Evolutionary conservation across 2,329 filamentous ascomycete genomes (phyloP), one percentile per base, ranked within the genome.

Genomic region (Magnaporthales sp.): DNA sequence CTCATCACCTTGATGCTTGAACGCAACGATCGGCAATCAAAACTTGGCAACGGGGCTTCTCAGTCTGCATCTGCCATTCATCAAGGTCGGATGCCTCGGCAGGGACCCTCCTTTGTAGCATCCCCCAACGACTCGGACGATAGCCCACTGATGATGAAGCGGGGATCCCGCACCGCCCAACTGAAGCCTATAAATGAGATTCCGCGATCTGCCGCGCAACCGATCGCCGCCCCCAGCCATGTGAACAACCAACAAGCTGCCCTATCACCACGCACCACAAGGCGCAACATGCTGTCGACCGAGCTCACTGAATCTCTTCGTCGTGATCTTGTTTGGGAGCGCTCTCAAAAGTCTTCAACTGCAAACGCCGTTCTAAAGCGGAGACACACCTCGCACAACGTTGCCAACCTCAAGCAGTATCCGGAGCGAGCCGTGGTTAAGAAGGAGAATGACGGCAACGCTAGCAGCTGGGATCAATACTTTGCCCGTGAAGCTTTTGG

Each of bases 281-380:
- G 95, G 65, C 87, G 93, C 68, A 96, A 97, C 78, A 99, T 99
- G 95, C 85, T 99, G 67, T 90, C 92, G 9, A 96, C 92, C 0
- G 95, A 99, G 80, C 82, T 99, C 66, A 97, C 94, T 2, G 93
- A 97, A 76, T 96, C 92, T 26, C 87, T 99, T 3, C 88, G 95
- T 26, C 91, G 93, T 72, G 91, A 97, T 73, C 88, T 99, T 19
- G 85, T 98, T 19, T 96, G 92, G 91, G 95, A 99, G 77, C 90
- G 95, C 65, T 92, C 96, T 74, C 94, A 98, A 75, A 96, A 95
- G 84, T 92, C 92, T 68, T 90, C 91, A 38, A 94, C 92, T 8
- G 91, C 89, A 73, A 93, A 94, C 70, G 92, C 93, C 1, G 91
- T 94, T 66, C 84, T 97, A 67, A 96, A 97, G 82, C 88, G 94